phyloP scores from a whole-genome alignment of 163 green algal species.

The Prototheca wickerhamii region DNA sequence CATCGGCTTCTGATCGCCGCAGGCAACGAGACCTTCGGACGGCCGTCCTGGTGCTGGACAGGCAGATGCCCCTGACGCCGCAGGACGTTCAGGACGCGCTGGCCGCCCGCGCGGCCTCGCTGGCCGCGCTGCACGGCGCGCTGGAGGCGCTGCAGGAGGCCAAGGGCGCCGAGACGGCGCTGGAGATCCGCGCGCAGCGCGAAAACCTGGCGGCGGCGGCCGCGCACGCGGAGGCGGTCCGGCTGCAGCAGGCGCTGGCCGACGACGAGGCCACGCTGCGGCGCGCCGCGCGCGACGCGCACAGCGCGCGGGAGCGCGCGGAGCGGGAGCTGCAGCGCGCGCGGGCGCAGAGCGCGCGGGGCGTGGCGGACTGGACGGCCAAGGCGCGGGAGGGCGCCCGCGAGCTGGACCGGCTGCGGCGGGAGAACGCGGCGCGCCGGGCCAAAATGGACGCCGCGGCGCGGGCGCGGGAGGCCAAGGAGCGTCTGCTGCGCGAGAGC shows the following conservation, averaged over 20 bases:
- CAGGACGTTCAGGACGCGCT: conserved; percentile 47
- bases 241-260: not conserved
- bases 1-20: no score
- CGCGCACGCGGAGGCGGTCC: not conserved
- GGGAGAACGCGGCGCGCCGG: conserved; percentile 50
- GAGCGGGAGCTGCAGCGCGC: conserved; percentile 56
- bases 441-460: conserved; percentile 45
- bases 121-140: conserved; percentile 54
- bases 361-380: conserved; percentile 61
- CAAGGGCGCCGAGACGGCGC: not conserved
- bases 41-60: conserved; percentile 48
- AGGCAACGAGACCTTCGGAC: no score
- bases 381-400: conserved; percentile 60
- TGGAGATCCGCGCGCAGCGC: no score
- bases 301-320: conserved; percentile 8
- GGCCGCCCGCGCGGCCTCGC: conserved; percentile 51
- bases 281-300: not conserved
- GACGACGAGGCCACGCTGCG: not conserved
- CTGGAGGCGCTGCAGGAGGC: conserved; percentile 51
- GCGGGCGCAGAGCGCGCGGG: conserved; percentile 38
- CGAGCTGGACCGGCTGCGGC: conserved; percentile 62
- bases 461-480: conserved; percentile 35
- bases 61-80: conserved; percentile 50
- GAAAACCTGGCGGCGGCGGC: not conserved
- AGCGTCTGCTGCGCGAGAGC: conserved; percentile 47